Base-by-base conservation (phyloP, 208 protist genomes). In the Trypanosoma congolense region DNA sequence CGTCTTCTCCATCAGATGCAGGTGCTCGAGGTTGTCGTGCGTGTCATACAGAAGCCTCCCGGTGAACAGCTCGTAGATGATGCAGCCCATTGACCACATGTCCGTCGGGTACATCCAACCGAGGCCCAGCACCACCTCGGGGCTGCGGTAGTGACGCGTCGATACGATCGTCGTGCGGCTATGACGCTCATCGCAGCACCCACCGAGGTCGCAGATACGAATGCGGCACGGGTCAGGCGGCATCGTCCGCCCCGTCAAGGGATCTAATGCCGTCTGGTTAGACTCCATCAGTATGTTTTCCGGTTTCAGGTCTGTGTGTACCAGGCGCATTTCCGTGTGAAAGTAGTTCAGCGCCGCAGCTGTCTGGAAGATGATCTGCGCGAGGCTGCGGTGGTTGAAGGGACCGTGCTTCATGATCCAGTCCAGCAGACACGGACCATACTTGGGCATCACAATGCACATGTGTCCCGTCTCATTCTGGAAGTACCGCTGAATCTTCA, bases 301-400 rank as follows among this genome's bases (percentile, higher is more conserved):
- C 8, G 87, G 91, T 74, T 96, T 96, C 16, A 96, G 61, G 67
- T 94, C 91, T 14, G 82, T 87, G 70, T 96, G 91, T 42, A 92
- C 83, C 46, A 96, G 80, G n/a, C 70, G 67, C 55, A 78, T 59
- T 46, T 86, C 77, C 44, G 62, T 81, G 72, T 87, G 83, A 63
- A 89, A 76, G 73, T 80, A 86, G 68, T 91, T 73, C 29, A 88
- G 73, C 22, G 83, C 83, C 45, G 68, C 59, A 56, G 73, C 79
- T 41, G 53, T 69, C 70, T 90, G 81, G 58, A 83, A 90, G 35
- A 81, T 66, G 45, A 92, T 83, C 67, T 92, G 74, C 31, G 84
- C 84, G 19, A 92, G 64, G 51, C 84, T 59, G 57, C 78, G 77
- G 58, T 87, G 75, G 56, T 28, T 69, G 68, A 92, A 82, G 44